Percentiles rank a stretch among this genome's conserved stretches.
These are phyloP conservation scores for Triticum urartu DNA, from an alignment of 176 grass and related monocot species.

Conservation along the genomic window DNA sequence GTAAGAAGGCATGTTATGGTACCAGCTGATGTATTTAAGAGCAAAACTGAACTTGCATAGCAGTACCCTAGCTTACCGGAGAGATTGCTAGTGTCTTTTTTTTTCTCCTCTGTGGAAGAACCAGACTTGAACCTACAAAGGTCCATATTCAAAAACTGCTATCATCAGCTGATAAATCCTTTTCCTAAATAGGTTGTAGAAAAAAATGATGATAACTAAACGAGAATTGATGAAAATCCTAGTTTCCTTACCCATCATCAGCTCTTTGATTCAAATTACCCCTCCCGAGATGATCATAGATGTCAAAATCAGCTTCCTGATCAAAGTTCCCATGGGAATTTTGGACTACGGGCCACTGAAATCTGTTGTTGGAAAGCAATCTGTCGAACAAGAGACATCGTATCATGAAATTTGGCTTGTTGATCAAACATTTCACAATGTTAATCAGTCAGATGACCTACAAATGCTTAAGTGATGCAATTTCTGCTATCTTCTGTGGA, in stretches of 20 bases:
- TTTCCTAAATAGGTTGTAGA: neutral
- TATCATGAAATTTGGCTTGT: constrained; percentile 15
- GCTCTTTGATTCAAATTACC: constrained; percentile 52
- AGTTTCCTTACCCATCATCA: constrained; percentile 56
- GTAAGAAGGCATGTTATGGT: constrained; percentile 15
- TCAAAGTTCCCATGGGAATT: constrained; percentile 46
- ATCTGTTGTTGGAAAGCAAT: constrained; percentile 81
- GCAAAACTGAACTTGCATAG: constrained; percentile 2
- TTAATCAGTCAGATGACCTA: constrained; percentile 46
- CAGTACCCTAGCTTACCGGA: constrained; percentile 53
- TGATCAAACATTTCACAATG: neutral
- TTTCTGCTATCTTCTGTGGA: constrained; percentile 76
- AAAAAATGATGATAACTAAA: neutral
- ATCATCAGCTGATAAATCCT: constrained; percentile 22
- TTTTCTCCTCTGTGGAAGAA: constrained; percentile 43
- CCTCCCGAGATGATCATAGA: constrained; percentile 40
- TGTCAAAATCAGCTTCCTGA: constrained; percentile 49
- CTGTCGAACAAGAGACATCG: constrained; percentile 39
- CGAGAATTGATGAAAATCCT: neutral
- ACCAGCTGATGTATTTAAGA: constrained; percentile 17
- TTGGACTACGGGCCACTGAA: constrained; percentile 50
- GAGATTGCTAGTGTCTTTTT: constrained; percentile 52
- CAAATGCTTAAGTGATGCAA: constrained; percentile 85
- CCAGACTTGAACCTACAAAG: constrained; percentile 39
- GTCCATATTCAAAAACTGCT: constrained; percentile 36